Conservation (phyloP, 805 yeast species). For the Yarrowia keelungensis region DNA sequence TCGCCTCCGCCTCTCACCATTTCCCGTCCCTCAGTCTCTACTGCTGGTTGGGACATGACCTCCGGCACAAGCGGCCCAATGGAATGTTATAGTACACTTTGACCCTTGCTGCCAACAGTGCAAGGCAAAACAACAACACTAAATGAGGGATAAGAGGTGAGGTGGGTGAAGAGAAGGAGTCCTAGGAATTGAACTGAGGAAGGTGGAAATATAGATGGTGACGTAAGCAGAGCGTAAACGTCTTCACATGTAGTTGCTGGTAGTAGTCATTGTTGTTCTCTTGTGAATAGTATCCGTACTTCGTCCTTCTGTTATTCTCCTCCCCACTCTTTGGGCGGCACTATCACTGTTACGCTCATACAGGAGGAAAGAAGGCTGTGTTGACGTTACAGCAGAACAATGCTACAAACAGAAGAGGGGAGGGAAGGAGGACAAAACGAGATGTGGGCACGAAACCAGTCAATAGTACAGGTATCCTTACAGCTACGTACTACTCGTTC, state of each 20-base stretch:
- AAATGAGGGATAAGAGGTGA: conserved; percentile 3
- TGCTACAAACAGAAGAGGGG: conserved; percentile 11
- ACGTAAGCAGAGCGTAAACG: too few relatives aligned
- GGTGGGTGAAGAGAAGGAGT: not conserved
- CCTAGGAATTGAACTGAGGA: too few relatives aligned
- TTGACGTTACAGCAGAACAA: conserved; percentile 24
- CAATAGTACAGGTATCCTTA: too few relatives aligned
- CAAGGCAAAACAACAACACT: conserved; percentile 28
- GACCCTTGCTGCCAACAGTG: conserved; percentile 30
- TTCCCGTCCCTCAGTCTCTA: not conserved
- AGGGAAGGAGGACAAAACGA: not conserved
- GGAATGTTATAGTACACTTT: conserved; percentile 34
- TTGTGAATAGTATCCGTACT: too few relatives aligned
- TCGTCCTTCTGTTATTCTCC: not conserved
- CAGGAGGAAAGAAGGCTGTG: conserved; percentile 8
- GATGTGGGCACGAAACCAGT: too few relatives aligned
- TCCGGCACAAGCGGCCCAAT: conserved; percentile 35
- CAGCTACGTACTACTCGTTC: too few relatives aligned
- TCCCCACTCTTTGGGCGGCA: conserved; percentile 10
- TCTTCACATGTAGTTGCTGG: too few relatives aligned
- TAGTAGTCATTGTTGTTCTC: too few relatives aligned
- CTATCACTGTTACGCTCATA: conserved; percentile 18
- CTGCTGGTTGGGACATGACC: conserved; percentile 11
- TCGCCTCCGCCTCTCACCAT: not conserved
- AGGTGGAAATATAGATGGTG: too few relatives aligned